Evolutionary conservation across 495 filamentous ascomycete genomes (phyloP).

Genomic region (Penicillium herquei): DNA sequence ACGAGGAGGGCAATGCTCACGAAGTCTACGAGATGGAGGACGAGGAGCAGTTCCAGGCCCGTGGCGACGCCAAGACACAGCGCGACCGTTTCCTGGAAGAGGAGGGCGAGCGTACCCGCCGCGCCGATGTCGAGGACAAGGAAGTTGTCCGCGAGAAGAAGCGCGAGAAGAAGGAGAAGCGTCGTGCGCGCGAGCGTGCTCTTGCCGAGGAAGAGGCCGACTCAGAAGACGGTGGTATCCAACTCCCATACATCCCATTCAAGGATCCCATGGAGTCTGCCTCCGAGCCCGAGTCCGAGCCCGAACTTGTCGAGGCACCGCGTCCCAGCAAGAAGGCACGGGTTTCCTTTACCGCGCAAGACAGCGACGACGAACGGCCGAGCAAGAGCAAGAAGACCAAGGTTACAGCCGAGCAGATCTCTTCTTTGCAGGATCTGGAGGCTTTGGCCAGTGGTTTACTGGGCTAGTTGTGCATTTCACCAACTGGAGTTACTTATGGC

Average conservation of each 20-base stretch:
- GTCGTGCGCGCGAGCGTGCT: conserved; percentile 69
- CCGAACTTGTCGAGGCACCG: conserved; percentile 15
- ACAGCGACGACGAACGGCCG: conserved; percentile 43
- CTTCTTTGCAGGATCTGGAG: conserved; percentile 88
- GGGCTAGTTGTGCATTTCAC: conserved; percentile 35
- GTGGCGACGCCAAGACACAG: conserved; percentile 72
- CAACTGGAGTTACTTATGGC: conserved; percentile 10
- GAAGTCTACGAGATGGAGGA: conserved; percentile 83
- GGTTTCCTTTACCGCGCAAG: conserved; percentile 29
- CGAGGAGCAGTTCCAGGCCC: conserved; percentile 71
- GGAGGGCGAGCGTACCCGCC: conserved; percentile 68
- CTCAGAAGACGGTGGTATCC: conserved; percentile 41
- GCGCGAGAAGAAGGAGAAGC: conserved; percentile 83
- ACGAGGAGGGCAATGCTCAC: conserved; percentile 85
- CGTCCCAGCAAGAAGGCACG: conserved; percentile 48
- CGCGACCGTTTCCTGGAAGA: conserved; percentile 70
- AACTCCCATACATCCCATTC: conserved; percentile 37
- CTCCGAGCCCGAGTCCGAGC: conserved; percentile 28
- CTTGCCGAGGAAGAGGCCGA: conserved; percentile 46
- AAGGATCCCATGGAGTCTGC: conserved; percentile 29
- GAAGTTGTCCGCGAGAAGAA: conserved; percentile 72
- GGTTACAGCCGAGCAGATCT: conserved; percentile 60
- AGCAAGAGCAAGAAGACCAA: conserved; percentile 46
- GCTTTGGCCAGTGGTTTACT: conserved; percentile 81
- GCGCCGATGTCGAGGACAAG: conserved; percentile 81